phyloP scores from a whole-genome alignment of 495 filamentous ascomycete species.

The Penicillium roqueforti region DNA sequence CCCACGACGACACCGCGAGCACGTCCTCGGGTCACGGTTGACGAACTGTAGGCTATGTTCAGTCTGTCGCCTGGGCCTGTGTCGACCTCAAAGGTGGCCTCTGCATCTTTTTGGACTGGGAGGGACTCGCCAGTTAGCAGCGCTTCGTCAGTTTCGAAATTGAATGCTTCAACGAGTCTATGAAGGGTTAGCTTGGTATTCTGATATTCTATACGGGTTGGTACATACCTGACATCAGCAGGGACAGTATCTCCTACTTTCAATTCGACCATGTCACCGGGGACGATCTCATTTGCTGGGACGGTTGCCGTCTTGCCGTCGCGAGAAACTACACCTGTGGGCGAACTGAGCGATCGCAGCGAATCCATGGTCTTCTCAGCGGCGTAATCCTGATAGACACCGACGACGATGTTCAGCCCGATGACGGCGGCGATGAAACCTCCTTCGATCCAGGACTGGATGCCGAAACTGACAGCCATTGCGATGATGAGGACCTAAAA shows the following conservation, averaged over 20 bases:
- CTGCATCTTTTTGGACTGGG: constrained; percentile 59
- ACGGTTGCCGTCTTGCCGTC: constrained; percentile 50
- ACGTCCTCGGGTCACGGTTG: constrained; percentile 67
- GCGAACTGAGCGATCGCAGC: constrained; percentile 57
- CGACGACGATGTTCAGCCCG: constrained; percentile 61
- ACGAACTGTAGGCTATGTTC: constrained; percentile 69
- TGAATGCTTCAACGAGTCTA: constrained; percentile 61
- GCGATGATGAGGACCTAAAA: constrained; percentile 59
- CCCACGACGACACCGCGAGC: constrained; percentile 65
- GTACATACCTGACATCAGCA: constrained; percentile 54
- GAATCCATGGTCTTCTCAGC: constrained; percentile 78
- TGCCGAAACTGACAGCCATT: constrained; percentile 68
- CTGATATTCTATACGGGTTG: background rate
- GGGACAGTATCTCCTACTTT: constrained; percentile 84
- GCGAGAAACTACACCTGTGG: constrained; percentile 55
- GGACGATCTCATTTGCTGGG: constrained; percentile 53
- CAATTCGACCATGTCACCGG: constrained; percentile 65
- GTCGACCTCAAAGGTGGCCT: constrained; percentile 40
- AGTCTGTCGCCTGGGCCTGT: constrained; percentile 64
- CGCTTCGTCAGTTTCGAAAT: constrained; percentile 71
- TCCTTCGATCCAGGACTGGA: constrained; percentile 66
- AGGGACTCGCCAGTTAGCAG: constrained; percentile 73
- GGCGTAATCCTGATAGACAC: constrained; percentile 66
- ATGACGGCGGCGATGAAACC: constrained; percentile 65
- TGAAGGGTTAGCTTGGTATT: constrained; percentile 2